These are phyloP conservation scores for Trebouxia sp. DNA, from an alignment of 139 green algal species.

Conservation along the genomic window DNA sequence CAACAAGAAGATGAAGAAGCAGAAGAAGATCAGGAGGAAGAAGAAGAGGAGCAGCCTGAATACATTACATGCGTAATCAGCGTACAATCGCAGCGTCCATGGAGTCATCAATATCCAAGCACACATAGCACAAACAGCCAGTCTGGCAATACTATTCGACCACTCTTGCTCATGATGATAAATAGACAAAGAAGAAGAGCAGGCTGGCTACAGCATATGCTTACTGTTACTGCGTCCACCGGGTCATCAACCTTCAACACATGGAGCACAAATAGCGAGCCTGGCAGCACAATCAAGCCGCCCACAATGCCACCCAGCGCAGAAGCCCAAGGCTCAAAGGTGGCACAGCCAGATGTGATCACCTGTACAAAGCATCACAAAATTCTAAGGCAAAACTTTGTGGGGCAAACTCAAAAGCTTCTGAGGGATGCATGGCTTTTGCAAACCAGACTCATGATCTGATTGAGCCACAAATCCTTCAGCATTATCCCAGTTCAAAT, in stretches of 20 bases:
- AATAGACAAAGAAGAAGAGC: background rate
- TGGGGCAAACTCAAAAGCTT: too few relatives aligned
- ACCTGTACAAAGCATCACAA: slow-evolving; percentile 16
- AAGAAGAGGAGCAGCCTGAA: background rate
- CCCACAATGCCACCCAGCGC: slow-evolving; percentile 48
- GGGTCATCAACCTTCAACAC: slow-evolving; percentile 58
- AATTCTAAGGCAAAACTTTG: background rate
- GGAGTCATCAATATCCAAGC: too few relatives aligned
- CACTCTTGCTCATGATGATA: too few relatives aligned
- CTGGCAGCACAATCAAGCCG: slow-evolving; percentile 38
- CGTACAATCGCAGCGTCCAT: too few relatives aligned
- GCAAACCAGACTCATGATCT: too few relatives aligned
- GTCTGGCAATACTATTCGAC: too few relatives aligned
- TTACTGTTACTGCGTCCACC: slow-evolving; percentile 47
- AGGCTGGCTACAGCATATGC: background rate
- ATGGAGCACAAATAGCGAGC: slow-evolving; percentile 39
- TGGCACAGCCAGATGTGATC: slow-evolving; percentile 43
- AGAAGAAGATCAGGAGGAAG: background rate
- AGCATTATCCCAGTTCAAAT: too few relatives aligned
- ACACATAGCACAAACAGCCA: too few relatives aligned
- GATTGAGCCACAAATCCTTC: too few relatives aligned
- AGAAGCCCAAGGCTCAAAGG: slow-evolving; percentile 47
- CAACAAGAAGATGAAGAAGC: background rate
- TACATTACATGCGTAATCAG: too few relatives aligned
- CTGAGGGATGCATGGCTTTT: too few relatives aligned